Conservation (phyloP, 1,284 basidiomycete species). For the Coniferiporia sulphurascens region DNA sequence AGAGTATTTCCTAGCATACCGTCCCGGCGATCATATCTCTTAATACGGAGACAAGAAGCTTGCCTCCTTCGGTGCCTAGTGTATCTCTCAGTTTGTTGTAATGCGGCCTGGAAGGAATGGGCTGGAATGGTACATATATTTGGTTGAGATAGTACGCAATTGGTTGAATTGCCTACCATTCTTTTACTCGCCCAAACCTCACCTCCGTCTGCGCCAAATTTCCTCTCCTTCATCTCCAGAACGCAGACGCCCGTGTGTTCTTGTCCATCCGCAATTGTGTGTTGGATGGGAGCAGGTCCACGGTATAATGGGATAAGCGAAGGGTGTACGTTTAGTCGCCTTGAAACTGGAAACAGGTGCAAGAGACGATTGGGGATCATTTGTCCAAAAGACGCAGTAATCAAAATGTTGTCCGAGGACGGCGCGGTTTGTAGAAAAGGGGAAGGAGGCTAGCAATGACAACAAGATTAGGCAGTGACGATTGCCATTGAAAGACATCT, state of each 20-base stretch:
- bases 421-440: constrained; percentile 34
- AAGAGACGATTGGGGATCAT: constrained; percentile 72
- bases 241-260: constrained; percentile 67
- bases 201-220: constrained; percentile 59
- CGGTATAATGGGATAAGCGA: constrained; percentile 86
- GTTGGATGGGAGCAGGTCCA: constrained; percentile 92
- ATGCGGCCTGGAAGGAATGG: constrained; percentile 41
- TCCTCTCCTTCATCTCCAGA: constrained; percentile 53
- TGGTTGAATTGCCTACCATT: constrained; percentile 34
- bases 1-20: constrained; percentile 32
- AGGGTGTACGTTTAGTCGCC: constrained; percentile 89
- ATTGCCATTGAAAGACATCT: constrained; percentile 17
- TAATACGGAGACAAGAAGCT: constrained; percentile 67
- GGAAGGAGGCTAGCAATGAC: constrained; percentile 36
- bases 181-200: constrained; percentile 45
- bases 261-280: constrained; percentile 64
- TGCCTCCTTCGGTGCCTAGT: constrained; percentile 64
- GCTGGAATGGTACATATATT: constrained; percentile 30
- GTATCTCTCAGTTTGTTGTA: constrained; percentile 56
- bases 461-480: background rate
- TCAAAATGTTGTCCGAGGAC: constrained; percentile 50
- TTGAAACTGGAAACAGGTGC: constrained; percentile 53
- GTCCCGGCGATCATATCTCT: constrained; percentile 53
- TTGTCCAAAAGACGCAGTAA: constrained; percentile 93
- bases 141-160: background rate